Evolutionary conservation across 495 filamentous ascomycete species (phyloP), one percentile per base, ranked within the genome.

Genomic region (Mycothermus thermophilus): DNA sequence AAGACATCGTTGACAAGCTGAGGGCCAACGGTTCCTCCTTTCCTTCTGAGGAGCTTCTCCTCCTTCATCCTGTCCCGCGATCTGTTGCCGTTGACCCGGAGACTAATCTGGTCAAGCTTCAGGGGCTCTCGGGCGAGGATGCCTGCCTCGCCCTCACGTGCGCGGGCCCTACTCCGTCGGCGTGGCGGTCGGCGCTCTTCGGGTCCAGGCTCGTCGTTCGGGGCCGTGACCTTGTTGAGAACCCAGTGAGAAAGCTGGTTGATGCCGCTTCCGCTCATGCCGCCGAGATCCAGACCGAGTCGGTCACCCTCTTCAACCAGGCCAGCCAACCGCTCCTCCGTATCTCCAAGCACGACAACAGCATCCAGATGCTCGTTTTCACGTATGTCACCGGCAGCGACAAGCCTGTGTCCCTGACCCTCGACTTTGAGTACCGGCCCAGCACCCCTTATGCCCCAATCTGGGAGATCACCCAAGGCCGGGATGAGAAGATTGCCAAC

Each of bases 381-480:
- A n/a, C 25, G 10, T 12, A 27, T 11, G 25, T 27, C 39, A 94
- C 84, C 5, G 83, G 75, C 12, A 66, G 80, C 27, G 77, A 77
- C 27, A 71, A 78, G 51, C 69, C 85, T 8, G 76, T 84, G n/a
- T 71, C 84, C n/a, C 57, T 97, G 37, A 77, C 79, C 8, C 73
- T 97, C 37, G 67, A 72, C 38, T 94, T 94, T 62, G 82, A 73
- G 1, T 97, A 95, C 52, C 81, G 81, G 47, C 90, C 90, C 2
- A 85, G 93, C 57, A 75, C 79, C 27, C 88, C 90, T 16, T 94
- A 88, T 53, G 87, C 90, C 8, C 88, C 90, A 5, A 90, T 97
- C 46, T 75, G 77, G 30, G 90, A 97, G 55, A 79, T 95, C 30
- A 95, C 94, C 84, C 69, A 85, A 32, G 78, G 66, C 36, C 82